Evolutionary conservation across 768 basidiomycete species (phyloP), one percentile per base, ranked within the genome.

Genomic region (Hydnum rufescens): DNA sequence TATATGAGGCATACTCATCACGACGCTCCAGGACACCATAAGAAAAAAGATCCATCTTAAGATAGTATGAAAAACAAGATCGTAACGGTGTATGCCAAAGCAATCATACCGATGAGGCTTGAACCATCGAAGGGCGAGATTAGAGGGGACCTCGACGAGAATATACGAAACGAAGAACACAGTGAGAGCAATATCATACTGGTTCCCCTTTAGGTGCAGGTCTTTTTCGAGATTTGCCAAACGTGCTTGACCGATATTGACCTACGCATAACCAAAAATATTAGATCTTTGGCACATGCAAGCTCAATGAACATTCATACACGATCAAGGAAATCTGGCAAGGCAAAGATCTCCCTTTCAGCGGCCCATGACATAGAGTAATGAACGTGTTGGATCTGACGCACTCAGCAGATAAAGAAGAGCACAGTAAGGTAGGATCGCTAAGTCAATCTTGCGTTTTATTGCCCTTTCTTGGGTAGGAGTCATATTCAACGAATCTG

Each of bases 401-500:
- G 57, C 18, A n/a, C n/a, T n/a, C n/a, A n/a, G n/a, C n/a, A n/a
- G n/a, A n/a, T n/a, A n/a, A n/a, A n/a, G n/a, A n/a, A 60, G 55
- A 51, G 58, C 58, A 4, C 58, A 39, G 34, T 55, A 57, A 23
- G 61, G 61, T 8, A 61, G 57, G 26, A 62, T 56, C 49, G 53
- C 34, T 4, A 25, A 28, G 42, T 53, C 52, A 4, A 58, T 31
- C 29, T 51, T 57, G 44, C 44, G 44, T 39, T 19, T 8, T 8
- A 39, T 8, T 39, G 8, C 19, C 8, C 34, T 8, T 8, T 39
- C 8, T 19, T 39, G 8, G 19, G 34, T 19, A 19, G 34, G 34
- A 19, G 34, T 39, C 34, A 39, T 39, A 8, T 39, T 19, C 34
- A 39, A 19, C 19, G 34, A 8, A 39, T 8, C 34, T n/a, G n/a